Evolutionary conservation across 345 rosid species (phyloP), one percentile per base, ranked within the genome.

Genomic region (Aegle marmelos): DNA sequence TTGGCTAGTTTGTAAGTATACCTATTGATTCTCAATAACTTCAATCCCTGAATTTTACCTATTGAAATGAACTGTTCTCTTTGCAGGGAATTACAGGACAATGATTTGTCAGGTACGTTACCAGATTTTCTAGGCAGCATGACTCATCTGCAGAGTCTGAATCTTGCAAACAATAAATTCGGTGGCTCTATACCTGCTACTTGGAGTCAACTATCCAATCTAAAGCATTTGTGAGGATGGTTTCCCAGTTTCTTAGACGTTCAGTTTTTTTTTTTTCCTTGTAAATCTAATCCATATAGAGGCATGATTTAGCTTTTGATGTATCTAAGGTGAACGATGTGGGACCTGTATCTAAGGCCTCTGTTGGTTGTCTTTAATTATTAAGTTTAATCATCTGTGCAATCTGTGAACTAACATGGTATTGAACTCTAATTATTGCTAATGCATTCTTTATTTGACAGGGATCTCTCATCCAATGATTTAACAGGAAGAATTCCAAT

Each of bases 1-100:
- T 85, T 93, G 86, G 90, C 82, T 78, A 90, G 82, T 64, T 83
- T 95, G 98, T 95, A 87, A 90, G 94, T 80, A 45, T 45, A 45
- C 50, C 50, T 14, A 68, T 39, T 68, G 21, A 39, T 53, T 53
- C 22, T 68, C 72, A 39, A 24, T 6, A 41, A 41, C 21, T 61
- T 61, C 21, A 24, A 24, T 37, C 30, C 33, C 27, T 36, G 50
- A 28, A 39, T 27, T 4, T 60, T 61, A 60, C 66, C 63, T 16
- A 62, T 68, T 53, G 31, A 62, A 10, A 31, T 75, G 30, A 67
- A 48, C 19, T 80, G 34, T 63, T 64, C 83, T 73, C 72, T 48
- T 68, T 86, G 86, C 96, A 95, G 99, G 91, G 96, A 93, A 37
- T 80, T 95, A 63, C 93, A 89, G 85, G 86, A 91, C 93, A 95